Percentiles rank a stretch among this genome's conserved stretches.
These are phyloP conservation scores for Podila epigama DNA, from an alignment of 192 early-diverging fungal species.

Conservation along the genomic window DNA sequence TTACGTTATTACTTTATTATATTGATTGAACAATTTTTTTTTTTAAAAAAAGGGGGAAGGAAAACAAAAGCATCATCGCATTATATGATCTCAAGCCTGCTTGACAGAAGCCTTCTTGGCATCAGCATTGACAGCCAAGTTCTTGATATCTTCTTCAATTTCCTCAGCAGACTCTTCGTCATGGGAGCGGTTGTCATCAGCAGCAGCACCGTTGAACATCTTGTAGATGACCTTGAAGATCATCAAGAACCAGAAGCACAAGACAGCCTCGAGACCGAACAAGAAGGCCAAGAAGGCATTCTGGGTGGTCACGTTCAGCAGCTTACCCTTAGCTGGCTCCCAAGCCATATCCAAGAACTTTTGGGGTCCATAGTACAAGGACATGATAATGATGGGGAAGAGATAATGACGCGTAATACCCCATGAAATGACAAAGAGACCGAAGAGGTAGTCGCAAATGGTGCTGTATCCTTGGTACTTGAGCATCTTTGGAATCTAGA, in stretches of 20 bases:
- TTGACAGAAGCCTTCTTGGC: background rate
- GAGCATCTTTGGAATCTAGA: slow-evolving; percentile 76
- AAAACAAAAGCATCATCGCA: no score
- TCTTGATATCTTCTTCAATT: slow-evolving; percentile 10
- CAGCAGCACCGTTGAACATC: slow-evolving; percentile 68
- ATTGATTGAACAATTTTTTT: no score
- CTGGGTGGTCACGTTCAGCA: slow-evolving; percentile 55
- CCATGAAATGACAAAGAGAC: slow-evolving; percentile 78
- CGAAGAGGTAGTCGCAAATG: slow-evolving; percentile 76
- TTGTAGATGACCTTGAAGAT: slow-evolving; percentile 66
- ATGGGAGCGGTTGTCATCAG: slow-evolving; percentile 75
- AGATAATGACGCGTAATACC: slow-evolving; percentile 76
- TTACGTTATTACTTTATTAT: no score
- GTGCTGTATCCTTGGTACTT: slow-evolving; percentile 71
- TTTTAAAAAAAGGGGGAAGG: no score
- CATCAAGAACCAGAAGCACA: slow-evolving; percentile 82
- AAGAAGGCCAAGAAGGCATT: slow-evolving; percentile 67
- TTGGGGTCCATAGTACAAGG: slow-evolving; percentile 58
- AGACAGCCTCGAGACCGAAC: slow-evolving; percentile 67
- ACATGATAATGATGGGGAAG: slow-evolving; percentile 72
- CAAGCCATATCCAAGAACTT: slow-evolving; percentile 64
- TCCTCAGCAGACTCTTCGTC: slow-evolving; percentile 52
- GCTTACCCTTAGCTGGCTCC: slow-evolving; percentile 64
- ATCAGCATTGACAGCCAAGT: slow-evolving; percentile 5
- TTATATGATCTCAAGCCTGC: no score